Evolutionary conservation across 805 yeast genomes (phyloP).

Genomic region (Kuraishia capsulata): DNA sequence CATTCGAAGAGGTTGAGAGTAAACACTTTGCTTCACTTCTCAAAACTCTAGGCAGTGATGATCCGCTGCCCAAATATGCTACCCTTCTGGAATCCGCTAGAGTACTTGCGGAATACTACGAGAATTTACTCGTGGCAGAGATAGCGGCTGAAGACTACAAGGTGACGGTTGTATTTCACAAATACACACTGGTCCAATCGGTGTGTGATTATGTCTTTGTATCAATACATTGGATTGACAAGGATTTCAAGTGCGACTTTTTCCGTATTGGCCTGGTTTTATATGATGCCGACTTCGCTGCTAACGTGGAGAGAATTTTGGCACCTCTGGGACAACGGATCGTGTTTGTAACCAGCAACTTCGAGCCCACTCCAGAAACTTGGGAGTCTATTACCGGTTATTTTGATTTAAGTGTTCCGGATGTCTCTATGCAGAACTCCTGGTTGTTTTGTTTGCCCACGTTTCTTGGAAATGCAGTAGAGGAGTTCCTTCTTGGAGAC

Average conservation of each 20-base stretch:
- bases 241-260: neutral
- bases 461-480: neutral
- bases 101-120: neutral
- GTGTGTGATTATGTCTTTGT: neutral
- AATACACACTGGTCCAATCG: neutral
- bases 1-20: conserved; percentile 11
- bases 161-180: neutral
- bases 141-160: neutral
- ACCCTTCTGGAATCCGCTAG: neutral
- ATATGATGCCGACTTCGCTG: neutral
- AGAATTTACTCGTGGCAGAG: neutral
- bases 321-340: conserved; percentile 12
- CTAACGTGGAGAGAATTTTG: conserved; percentile 6
- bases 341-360: conserved; percentile 15
- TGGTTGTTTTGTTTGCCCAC: neutral
- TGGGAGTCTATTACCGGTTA: neutral
- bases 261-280: neutral
- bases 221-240: neutral
- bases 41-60: neutral
- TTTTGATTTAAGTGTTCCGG: neutral
- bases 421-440: neutral
- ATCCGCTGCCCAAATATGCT: neutral
- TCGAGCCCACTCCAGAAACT: conserved; percentile 6
- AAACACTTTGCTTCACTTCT: conserved; percentile 10
- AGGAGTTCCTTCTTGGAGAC: neutral